Conservation (phyloP, 768 basidiomycete species). For the Amanita exitialis region DNA sequence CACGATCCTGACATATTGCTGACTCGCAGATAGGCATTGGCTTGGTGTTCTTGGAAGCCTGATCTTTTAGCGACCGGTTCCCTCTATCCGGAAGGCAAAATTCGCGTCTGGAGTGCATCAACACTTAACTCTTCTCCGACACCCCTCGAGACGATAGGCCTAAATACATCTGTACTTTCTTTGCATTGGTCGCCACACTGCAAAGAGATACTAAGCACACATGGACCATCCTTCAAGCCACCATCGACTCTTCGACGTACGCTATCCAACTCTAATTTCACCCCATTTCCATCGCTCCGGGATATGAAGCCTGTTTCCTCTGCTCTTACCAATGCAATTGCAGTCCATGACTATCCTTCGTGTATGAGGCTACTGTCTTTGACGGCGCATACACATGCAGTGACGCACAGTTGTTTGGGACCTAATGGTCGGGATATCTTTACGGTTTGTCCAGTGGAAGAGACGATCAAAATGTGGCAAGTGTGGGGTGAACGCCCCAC, state of each 20-base stretch:
- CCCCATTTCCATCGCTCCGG: conserved; percentile 1
- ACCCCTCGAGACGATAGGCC: conserved; percentile 53
- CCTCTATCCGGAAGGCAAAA: conserved; percentile 62
- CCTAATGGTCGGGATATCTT: conserved; percentile 56
- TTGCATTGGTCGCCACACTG: conserved; percentile 79
- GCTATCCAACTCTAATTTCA: conserved; percentile 31
- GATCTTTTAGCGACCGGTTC: conserved; percentile 72
- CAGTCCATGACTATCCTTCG: conserved; percentile 69
- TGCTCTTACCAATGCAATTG: conserved; percentile 56
- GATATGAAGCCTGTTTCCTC: conserved; percentile 14
- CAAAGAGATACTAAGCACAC: conserved; percentile 85
- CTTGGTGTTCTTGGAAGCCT: conserved; percentile 82
- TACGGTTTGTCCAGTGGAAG: conserved; percentile 53
- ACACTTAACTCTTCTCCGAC: conserved; percentile 19
- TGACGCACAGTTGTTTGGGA: conserved; percentile 53
- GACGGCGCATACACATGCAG: conserved; percentile 44
- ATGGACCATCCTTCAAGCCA: conserved; percentile 44
- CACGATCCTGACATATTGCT: neutral
- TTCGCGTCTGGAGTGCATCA: conserved; percentile 59
- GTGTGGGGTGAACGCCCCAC: conserved; percentile 40
- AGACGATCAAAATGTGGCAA: conserved; percentile 67
- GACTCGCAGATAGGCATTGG: conserved; percentile 45
- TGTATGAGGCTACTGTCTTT: conserved; percentile 39
- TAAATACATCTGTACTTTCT: conserved; percentile 61
- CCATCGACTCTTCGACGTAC: conserved; percentile 41